These are phyloP conservation scores for Hydnomerulius pinastri DNA, from an alignment of 768 basidiomycete species.

Conservation along the genomic window DNA sequence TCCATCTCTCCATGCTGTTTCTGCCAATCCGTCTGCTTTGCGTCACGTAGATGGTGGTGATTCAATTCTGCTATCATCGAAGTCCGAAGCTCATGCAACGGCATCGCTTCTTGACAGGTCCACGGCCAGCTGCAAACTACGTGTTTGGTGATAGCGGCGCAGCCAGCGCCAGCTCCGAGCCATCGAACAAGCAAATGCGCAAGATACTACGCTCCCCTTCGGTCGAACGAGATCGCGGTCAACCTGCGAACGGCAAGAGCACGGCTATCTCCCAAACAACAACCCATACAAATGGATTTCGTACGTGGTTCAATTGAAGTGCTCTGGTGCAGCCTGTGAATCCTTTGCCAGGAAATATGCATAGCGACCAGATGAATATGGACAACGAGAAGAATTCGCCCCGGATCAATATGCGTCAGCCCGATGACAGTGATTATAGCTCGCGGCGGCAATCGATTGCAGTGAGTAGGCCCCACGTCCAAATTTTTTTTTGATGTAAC, in stretches of 20 bases:
- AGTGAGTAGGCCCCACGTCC: slow-evolving; percentile 38
- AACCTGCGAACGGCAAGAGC: slow-evolving; percentile 16
- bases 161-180: slow-evolving; percentile 42
- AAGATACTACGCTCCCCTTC: slow-evolving; percentile 64
- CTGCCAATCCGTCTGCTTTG: slow-evolving; percentile 25
- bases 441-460: slow-evolving; percentile 77
- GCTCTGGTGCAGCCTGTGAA: slow-evolving; percentile 13
- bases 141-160: slow-evolving; percentile 58
- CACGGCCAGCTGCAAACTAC: slow-evolving; percentile 66
- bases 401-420: slow-evolving; percentile 34
- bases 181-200: slow-evolving; percentile 41
- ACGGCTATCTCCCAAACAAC: slow-evolving; percentile 20
- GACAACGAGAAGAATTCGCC: slow-evolving; percentile 35
- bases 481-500: background rate
- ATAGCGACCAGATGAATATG: slow-evolving; percentile 40
- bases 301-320: slow-evolving; percentile 21
- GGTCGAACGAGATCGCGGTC: slow-evolving; percentile 39
- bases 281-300: slow-evolving; percentile 18
- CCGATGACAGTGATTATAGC: slow-evolving; percentile 60
- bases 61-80: slow-evolving; percentile 12
- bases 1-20: slow-evolving; percentile 71
- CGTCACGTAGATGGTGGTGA: slow-evolving; percentile 24
- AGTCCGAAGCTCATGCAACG: slow-evolving; percentile 31
- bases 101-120: slow-evolving; percentile 40
- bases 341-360: slow-evolving; percentile 28